Percentiles rank a stretch among this genome's conserved stretches.
Evolutionary conservation across 495 filamentous ascomycete species (phyloP).

Genomic region (Xylaria intraflava): DNA sequence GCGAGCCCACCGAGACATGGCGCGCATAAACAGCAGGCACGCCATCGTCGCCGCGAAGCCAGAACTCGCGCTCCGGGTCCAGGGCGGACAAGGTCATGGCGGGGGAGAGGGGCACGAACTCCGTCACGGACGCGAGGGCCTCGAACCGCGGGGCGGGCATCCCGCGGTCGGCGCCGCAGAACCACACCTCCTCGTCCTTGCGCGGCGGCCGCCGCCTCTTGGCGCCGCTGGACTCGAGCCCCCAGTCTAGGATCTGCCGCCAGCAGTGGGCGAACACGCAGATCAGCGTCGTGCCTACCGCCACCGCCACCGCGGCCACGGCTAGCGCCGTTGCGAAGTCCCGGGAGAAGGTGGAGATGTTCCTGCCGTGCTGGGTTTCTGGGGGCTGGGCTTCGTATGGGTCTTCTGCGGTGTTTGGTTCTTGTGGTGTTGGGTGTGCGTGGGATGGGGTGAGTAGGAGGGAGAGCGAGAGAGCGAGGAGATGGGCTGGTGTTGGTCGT

Average conservation of each 20-base stretch:
- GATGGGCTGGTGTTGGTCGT: not conserved
- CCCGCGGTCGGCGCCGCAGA: not conserved
- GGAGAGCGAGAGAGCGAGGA: not conserved
- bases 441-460: not conserved
- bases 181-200: conserved; percentile 7
- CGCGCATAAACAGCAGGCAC: not conserved
- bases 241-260: conserved; percentile 14
- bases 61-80: not conserved
- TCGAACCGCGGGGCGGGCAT: conserved; percentile 2
- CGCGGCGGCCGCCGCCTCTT: not conserved
- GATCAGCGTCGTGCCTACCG: conserved; percentile 9
- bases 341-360: conserved; percentile 8
- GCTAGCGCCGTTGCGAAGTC: conserved; percentile 17
- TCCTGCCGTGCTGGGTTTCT: not conserved
- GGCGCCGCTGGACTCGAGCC: not conserved
- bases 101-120: not conserved
- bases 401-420: too few species aligned
- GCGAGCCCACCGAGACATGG: not conserved
- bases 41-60: not conserved
- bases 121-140: not conserved
- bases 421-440: not conserved
- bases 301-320: conserved; percentile 6
- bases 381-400: not conserved
- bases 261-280: conserved; percentile 23
- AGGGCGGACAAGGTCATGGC: not conserved